phyloP scores from a whole-genome alignment of 768 basidiomycete genomes.

The Tricholoma flavovirens region DNA sequence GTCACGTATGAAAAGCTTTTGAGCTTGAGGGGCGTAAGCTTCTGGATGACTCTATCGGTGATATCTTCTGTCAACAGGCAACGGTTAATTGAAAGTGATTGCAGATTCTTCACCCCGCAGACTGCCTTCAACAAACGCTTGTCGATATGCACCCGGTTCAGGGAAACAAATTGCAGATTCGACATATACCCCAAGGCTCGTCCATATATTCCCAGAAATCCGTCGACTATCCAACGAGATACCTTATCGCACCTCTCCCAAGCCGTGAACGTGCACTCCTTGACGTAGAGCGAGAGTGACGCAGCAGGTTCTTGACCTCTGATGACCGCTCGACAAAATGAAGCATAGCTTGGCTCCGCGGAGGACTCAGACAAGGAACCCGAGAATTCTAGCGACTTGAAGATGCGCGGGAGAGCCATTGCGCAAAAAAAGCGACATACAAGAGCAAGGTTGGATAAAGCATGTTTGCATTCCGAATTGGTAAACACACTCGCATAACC shows the following conservation, averaged over 20 bases:
- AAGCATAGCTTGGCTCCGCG: constrained; percentile 2
- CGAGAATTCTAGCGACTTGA: constrained; percentile 25
- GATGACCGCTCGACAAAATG: constrained; percentile 24
- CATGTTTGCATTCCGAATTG: constrained; percentile 12
- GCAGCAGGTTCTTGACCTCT: constrained; percentile 21
- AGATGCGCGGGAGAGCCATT: constrained; percentile 33
- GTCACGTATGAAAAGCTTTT: not conserved
- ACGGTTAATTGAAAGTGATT: not conserved
- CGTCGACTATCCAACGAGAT: not conserved
- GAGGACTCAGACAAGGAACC: constrained; percentile 2
- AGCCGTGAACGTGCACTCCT: constrained; percentile 15
- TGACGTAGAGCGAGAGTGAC: constrained; percentile 26
- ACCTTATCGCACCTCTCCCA: not conserved
- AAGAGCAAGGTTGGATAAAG: constrained; percentile 27
- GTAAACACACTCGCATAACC: constrained; percentile 1
- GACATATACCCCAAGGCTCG: constrained; percentile 12
- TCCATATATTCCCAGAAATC: constrained; percentile 13
- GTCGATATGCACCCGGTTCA: constrained; percentile 3
- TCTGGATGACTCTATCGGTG: not conserved
- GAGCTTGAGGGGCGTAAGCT: constrained; percentile 4
- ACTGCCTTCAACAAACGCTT: constrained; percentile 9
- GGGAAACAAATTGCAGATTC: constrained; percentile 7
- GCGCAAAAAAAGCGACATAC: constrained; percentile 41
- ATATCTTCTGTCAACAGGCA: not conserved
- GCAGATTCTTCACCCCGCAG: constrained; percentile 5